Evolutionary conservation across 2,329 filamentous ascomycete species (phyloP).

Genomic region (Tolypocladium amazonense): DNA sequence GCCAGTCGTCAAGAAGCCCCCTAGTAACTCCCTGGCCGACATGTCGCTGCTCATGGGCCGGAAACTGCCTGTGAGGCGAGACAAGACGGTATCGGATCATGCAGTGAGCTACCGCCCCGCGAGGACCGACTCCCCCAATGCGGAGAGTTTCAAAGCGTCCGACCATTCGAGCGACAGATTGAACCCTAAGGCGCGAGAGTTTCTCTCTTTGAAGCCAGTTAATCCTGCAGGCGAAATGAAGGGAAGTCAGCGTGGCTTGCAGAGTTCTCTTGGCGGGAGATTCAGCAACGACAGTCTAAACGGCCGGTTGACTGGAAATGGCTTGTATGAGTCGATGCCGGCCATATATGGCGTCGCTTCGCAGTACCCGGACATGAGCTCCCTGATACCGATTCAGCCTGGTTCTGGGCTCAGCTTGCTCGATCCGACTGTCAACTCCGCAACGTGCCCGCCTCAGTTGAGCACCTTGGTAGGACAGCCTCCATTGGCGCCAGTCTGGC

Average conservation of each 20-base stretch:
- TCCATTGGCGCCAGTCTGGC: background rate
- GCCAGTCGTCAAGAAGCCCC: background rate
- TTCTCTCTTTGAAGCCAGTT: constrained; percentile 3
- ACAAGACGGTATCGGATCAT: constrained; percentile 7
- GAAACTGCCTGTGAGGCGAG: background rate
- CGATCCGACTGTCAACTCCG: background rate
- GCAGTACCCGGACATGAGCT: background rate
- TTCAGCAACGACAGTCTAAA: background rate
- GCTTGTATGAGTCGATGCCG: background rate
- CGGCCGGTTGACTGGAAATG: background rate
- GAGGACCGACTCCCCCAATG: background rate
- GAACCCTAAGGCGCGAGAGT: constrained; percentile 10
- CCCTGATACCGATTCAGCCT: background rate
- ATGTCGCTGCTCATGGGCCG: background rate
- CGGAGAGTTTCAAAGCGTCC: background rate
- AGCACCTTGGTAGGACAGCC: background rate
- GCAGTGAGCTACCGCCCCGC: constrained; percentile 1
- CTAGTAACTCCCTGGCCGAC: too few species aligned
- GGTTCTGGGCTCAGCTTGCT: background rate
- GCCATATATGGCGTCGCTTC: background rate
- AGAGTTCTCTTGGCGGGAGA: too few species aligned
- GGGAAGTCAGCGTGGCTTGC: background rate
- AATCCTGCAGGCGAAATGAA: too few species aligned
- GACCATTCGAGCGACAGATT: background rate
- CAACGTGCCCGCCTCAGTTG: background rate